A percentile compares a stretch with the other conserved stretches of the same genome.
Conservation (phyloP, 441 rosid species). For the Aquilaria agallochum region DNA sequence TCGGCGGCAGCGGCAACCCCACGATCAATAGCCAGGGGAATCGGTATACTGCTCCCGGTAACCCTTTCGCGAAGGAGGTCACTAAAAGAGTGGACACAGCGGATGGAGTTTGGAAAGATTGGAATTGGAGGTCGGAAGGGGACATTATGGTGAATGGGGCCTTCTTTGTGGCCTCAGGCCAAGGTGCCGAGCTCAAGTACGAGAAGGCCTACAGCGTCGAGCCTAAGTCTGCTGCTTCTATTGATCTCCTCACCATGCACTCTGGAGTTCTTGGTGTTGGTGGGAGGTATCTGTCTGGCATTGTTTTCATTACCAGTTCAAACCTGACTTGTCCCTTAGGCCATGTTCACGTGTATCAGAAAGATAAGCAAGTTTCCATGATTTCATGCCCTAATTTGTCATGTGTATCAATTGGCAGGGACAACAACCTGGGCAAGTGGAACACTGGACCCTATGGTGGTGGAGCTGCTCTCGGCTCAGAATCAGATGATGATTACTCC, state of each 20-base stretch:
- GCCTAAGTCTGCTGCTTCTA: constrained; percentile 74
- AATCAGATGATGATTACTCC: constrained; percentile 23
- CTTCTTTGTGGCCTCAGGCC: constrained; percentile 78
- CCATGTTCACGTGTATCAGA: background rate
- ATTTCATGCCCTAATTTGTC: background rate
- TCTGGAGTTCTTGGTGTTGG: constrained; percentile 92
- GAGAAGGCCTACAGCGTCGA: constrained; percentile 88
- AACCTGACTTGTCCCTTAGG: background rate
- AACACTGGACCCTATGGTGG: constrained; percentile 46
- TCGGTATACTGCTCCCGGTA: constrained; percentile 75
- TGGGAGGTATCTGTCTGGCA: constrained; percentile 52
- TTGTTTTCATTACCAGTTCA: background rate
- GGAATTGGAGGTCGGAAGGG: constrained; percentile 98
- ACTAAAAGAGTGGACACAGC: constrained; percentile 73
- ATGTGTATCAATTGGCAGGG: constrained; percentile 32
- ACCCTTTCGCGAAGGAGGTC: constrained; percentile 83
- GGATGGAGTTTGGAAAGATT: constrained; percentile 61
- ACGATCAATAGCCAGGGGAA: constrained; percentile 95
- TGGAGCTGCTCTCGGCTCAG: constrained; percentile 25
- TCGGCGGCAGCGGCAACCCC: constrained; percentile 93
- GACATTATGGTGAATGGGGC: constrained; percentile 91
- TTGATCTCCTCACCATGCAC: constrained; percentile 65
- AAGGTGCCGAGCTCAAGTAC: constrained; percentile 61
- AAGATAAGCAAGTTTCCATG: background rate
- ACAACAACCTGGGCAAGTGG: constrained; percentile 84